phyloP scores from a whole-genome alignment of 2,329 filamentous ascomycete species.

The Colletotrichum tropicale region DNA sequence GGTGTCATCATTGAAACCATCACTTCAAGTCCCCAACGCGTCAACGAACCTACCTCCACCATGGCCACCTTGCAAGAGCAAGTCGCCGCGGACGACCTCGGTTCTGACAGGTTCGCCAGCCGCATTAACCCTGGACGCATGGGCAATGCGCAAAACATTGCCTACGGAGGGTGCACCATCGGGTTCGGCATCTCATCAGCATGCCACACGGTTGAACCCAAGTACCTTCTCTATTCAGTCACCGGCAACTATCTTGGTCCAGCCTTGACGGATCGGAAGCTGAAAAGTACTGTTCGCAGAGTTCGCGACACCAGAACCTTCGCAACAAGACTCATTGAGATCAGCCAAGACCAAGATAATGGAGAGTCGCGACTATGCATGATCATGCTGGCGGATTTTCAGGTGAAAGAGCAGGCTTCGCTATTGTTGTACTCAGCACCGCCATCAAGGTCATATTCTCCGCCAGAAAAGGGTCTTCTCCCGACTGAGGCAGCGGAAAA shows the following conservation, averaged over 20 bases:
- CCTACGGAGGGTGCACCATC: constrained; percentile 50
- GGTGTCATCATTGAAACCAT: neutral
- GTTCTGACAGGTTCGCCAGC: constrained; percentile 27
- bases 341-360: constrained; percentile 43
- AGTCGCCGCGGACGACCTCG: constrained; percentile 4
- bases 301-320: constrained; percentile 52
- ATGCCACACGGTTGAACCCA: constrained; percentile 35
- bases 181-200: constrained; percentile 46
- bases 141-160: constrained; percentile 36
- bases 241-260: constrained; percentile 52
- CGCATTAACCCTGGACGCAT: constrained; percentile 29
- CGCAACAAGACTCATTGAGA: constrained; percentile 48
- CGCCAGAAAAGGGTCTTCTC: constrained; percentile 27
- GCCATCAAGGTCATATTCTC: constrained; percentile 34
- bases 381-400: constrained; percentile 51
- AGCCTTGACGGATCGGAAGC: constrained; percentile 39
- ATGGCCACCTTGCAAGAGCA: constrained; percentile 15
- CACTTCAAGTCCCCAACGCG: neutral
- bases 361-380: constrained; percentile 42
- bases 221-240: constrained; percentile 48
- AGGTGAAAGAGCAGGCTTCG: constrained; percentile 38
- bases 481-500: constrained; percentile 15
- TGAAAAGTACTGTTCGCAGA: constrained; percentile 38
- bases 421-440: constrained; percentile 41
- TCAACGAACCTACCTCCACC: neutral